Percentiles rank a stretch among this genome's conserved stretches.
Conservation (phyloP, 148 eudicot genomes). For the Heliamphora exappendiculata region DNA sequence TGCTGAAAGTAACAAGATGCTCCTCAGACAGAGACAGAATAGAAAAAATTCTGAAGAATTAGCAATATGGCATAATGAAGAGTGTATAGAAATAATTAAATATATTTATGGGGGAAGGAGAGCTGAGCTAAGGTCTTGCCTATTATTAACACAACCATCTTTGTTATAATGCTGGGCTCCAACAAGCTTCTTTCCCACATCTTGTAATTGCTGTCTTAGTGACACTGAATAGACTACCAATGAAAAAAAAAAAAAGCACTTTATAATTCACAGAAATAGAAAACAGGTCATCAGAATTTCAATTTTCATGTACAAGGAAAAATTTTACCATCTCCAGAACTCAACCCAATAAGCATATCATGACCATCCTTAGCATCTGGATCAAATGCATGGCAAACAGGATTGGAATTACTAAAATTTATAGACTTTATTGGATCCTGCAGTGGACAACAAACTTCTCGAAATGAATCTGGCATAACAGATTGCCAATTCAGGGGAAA, state of each 20-base stretch:
- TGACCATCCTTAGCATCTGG: constrained; percentile 86
- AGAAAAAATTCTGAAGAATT: not conserved
- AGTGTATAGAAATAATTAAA: not conserved
- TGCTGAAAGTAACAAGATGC: not conserved
- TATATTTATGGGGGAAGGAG: not conserved
- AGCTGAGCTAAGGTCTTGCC: constrained; percentile 35
- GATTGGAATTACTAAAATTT: constrained; percentile 81
- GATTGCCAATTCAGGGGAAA: not conserved
- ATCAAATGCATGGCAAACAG: constrained; percentile 90
- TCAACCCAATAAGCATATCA: constrained; percentile 79
- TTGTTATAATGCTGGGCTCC: constrained; percentile 87
- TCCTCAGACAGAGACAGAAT: not conserved
- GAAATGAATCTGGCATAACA: not conserved
- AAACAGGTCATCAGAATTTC: not conserved
- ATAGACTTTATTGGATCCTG: constrained; percentile 86
- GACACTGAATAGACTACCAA: constrained; percentile 77
- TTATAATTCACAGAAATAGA: not conserved
- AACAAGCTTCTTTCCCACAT: constrained; percentile 83
- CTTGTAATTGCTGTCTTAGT: constrained; percentile 80
- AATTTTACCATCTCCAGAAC: constrained; percentile 75
- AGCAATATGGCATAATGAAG: not conserved
- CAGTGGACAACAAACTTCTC: constrained; percentile 20
- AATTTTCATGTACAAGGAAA: not conserved
- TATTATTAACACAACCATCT: constrained; percentile 71
- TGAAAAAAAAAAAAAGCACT: not conserved